Percentiles rank a stretch among this genome's conserved stretches.
Evolutionary conservation across 768 basidiomycete species (phyloP).

Genomic region (Paxillus involutus): DNA sequence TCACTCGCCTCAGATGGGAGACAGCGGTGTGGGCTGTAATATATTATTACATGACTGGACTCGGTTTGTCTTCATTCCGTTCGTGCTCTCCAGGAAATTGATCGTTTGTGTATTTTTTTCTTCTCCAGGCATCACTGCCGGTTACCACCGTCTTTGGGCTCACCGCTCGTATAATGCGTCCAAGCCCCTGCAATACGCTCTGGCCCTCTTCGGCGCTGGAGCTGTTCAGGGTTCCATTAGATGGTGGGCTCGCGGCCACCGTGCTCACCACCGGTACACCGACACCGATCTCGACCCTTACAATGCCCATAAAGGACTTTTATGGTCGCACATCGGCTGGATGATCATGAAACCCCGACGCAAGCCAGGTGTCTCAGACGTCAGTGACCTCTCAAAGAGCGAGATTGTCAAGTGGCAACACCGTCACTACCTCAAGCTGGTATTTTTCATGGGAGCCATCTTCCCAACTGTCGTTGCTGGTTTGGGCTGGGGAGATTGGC

Average conservation of each 20-base stretch:
- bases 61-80: conserved; percentile 57
- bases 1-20: conserved; percentile 65
- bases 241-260: conserved; percentile 99
- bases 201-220: conserved; percentile 85
- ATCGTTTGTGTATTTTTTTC: conserved; percentile 21
- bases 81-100: conserved; percentile 29
- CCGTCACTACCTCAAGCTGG: conserved; percentile 68
- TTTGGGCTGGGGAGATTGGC: conserved; percentile 81
- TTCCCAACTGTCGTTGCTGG: conserved; percentile 80
- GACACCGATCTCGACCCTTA: conserved; percentile 97
- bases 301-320: conserved; percentile 86
- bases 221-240: conserved; percentile 96
- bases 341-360: conserved; percentile 91
- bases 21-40: conserved; percentile 68
- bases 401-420: conserved; percentile 87
- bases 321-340: conserved; percentile 89
- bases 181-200: conserved; percentile 77
- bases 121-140: conserved; percentile 76
- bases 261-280: conserved; percentile 96
- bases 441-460: conserved; percentile 68
- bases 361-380: conserved; percentile 87
- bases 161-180: conserved; percentile 95
- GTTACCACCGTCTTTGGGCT: conserved; percentile 97
- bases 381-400: conserved; percentile 82
- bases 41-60: conserved; percentile 80